A percentile compares a stretch with the other conserved stretches of the same genome.
These are phyloP conservation scores for Linnemannia hyalina DNA, from an alignment of 192 early-diverging fungal genomes.

Conservation along the genomic window DNA sequence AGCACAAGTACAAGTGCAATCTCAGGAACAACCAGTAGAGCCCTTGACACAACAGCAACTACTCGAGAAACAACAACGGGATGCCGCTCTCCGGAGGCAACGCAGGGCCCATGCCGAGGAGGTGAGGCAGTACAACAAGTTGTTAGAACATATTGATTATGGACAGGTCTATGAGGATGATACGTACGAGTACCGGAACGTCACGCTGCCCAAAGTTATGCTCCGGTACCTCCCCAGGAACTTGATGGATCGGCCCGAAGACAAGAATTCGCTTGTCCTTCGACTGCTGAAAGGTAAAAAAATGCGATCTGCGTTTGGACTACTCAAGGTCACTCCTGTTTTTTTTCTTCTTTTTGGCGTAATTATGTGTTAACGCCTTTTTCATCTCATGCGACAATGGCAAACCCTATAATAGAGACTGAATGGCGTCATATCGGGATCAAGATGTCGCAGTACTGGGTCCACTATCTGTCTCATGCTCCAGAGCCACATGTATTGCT, in stretches of 20 bases:
- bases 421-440: slow-evolving; percentile 38
- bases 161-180: slow-evolving; percentile 25
- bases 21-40: not conserved
- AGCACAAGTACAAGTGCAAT: not conserved
- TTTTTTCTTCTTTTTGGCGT: not conserved
- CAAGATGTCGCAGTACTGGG: slow-evolving; percentile 41
- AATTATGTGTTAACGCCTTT: not conserved
- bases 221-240: not conserved
- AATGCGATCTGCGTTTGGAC: not conserved
- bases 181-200: slow-evolving; percentile 44
- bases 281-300: slow-evolving; percentile 31
- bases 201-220: slow-evolving; percentile 32
- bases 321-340: not conserved
- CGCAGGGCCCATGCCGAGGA: not conserved
- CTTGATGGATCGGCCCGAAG: not conserved
- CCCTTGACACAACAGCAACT: slow-evolving; percentile 3
- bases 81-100: not conserved
- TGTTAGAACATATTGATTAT: slow-evolving; percentile 18
- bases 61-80: not conserved
- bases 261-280: not conserved
- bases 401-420: slow-evolving; percentile 1
- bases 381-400: not conserved
- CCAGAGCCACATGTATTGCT: slow-evolving; percentile 50
- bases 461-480: slow-evolving; percentile 30
- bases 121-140: not conserved